Evolutionary conservation across 2,329 filamentous ascomycete species (phyloP).

Genomic region (Clonostachys rhizophaga): DNA sequence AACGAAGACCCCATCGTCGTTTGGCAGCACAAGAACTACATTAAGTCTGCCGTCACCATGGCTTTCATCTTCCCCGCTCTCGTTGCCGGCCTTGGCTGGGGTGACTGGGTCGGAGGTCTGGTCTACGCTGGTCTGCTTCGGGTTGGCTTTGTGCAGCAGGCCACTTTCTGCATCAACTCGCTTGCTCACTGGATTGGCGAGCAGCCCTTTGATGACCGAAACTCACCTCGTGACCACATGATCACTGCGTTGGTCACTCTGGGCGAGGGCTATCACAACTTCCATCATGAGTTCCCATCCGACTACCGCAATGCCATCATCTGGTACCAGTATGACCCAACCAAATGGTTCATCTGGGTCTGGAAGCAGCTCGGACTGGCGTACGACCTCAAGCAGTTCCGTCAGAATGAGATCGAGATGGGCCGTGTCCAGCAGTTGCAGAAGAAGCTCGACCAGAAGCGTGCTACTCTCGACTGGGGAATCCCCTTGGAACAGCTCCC

Average conservation of each 20-base stretch:
- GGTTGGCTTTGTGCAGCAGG: constrained; percentile 87
- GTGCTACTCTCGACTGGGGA: constrained; percentile 79
- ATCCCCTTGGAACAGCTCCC: constrained; percentile 80
- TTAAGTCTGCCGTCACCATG: constrained; percentile 76
- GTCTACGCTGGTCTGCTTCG: constrained; percentile 82
- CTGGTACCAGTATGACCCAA: constrained; percentile 89
- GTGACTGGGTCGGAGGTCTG: constrained; percentile 77
- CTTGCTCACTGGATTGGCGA: constrained; percentile 88
- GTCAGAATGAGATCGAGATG: constrained; percentile 88
- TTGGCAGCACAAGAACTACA: constrained; percentile 84
- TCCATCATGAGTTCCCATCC: constrained; percentile 91
- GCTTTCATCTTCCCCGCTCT: constrained; percentile 70
- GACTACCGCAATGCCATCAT: constrained; percentile 90
- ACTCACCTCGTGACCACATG: constrained; percentile 84
- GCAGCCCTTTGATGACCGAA: constrained; percentile 89
- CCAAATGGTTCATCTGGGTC: constrained; percentile 82
- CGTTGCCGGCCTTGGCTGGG: constrained; percentile 74
- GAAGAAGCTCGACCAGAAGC: constrained; percentile 91
- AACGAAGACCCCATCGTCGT: constrained; percentile 83
- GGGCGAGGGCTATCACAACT: constrained; percentile 90
- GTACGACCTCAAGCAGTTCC: constrained; percentile 87
- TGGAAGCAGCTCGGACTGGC: constrained; percentile 84
- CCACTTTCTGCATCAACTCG: constrained; percentile 91
- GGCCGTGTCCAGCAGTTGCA: constrained; percentile 82
- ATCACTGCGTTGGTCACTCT: constrained; percentile 82